Percentiles rank a stretch among this genome's conserved stretches.
Evolutionary conservation across 75 land plant species (phyloP).

Genomic region (Selaginella tamariscina): DNA sequence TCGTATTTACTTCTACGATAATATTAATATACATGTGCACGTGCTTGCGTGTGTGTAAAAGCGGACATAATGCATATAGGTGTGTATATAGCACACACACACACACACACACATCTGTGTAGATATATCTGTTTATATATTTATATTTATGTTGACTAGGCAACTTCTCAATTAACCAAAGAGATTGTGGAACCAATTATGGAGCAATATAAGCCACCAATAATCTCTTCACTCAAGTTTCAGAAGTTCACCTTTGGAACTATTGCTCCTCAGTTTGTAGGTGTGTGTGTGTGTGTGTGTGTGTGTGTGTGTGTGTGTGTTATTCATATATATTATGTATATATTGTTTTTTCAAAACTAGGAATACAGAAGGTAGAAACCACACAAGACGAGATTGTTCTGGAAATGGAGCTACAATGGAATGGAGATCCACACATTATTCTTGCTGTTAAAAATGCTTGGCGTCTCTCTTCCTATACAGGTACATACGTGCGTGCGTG

Average conservation of each 20-base stretch:
- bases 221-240: constrained; percentile 57
- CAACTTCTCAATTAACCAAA: constrained; percentile 67
- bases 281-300: constrained; percentile 28
- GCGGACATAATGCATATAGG: not conserved
- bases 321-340: not conserved
- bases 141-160: constrained; percentile 33
- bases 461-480: constrained; percentile 77
- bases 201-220: constrained; percentile 59
- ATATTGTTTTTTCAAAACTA: constrained; percentile 19
- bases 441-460: constrained; percentile 45
- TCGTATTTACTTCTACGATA: not conserved
- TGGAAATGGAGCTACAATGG: constrained; percentile 82
- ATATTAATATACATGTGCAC: not conserved
- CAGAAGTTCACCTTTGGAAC: constrained; percentile 88
- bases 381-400: constrained; percentile 34
- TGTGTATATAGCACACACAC: not conserved
- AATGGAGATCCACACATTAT: constrained; percentile 81
- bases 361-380: constrained; percentile 54
- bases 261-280: constrained; percentile 84
- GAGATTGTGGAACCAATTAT: constrained; percentile 54
- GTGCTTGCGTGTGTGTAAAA: not conserved
- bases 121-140: not conserved
- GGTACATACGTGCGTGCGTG: constrained; percentile 28
- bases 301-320: not conserved
- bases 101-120: not conserved